These are phyloP conservation scores for Cutaneotrichosporon daszewskae DNA, from an alignment of 1,284 basidiomycete species.

Conservation along the genomic window DNA sequence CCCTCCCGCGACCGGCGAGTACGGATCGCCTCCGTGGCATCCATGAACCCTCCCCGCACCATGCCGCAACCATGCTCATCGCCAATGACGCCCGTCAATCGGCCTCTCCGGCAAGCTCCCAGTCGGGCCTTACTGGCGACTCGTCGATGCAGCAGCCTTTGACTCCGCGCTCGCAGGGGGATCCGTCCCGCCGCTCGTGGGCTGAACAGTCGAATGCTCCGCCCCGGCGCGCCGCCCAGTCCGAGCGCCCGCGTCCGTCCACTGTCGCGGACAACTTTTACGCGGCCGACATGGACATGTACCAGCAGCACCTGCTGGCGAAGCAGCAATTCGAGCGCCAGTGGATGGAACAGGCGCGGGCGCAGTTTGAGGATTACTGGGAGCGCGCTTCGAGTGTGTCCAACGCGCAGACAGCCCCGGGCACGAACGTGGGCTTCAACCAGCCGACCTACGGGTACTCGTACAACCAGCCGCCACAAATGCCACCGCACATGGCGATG, in stretches of 20 bases:
- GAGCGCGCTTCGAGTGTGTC: slow-evolving; percentile 34
- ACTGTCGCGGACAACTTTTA: slow-evolving; percentile 8
- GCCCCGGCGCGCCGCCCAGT: slow-evolving; percentile 2
- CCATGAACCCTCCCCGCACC: slow-evolving; percentile 6
- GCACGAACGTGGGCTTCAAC: slow-evolving; percentile 2
- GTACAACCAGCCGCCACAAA: slow-evolving; percentile 10
- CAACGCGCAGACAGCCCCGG: slow-evolving; percentile 12
- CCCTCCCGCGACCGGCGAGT: neutral
- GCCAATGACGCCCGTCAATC: slow-evolving; percentile 6
- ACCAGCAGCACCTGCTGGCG: slow-evolving; percentile 15
- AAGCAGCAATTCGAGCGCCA: slow-evolving; percentile 41
- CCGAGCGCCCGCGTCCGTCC: neutral
- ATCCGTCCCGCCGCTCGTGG: slow-evolving; percentile 15
- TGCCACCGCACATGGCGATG: slow-evolving; percentile 1
- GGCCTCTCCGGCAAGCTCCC: slow-evolving; percentile 23
- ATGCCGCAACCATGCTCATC: slow-evolving; percentile 1
- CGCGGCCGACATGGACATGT: slow-evolving; percentile 3
- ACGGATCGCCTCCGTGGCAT: slow-evolving; percentile 6
- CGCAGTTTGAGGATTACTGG: slow-evolving; percentile 43
- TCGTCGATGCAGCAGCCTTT: slow-evolving; percentile 18
- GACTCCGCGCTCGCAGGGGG: slow-evolving; percentile 19
- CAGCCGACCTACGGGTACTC: slow-evolving; percentile 18
- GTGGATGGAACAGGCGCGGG: slow-evolving; percentile 38
- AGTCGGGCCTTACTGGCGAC: slow-evolving; percentile 22
- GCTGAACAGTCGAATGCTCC: no score